Percentiles rank a stretch among this genome's conserved stretches.
These are phyloP conservation scores for Choricystis sp. DNA, from an alignment of 139 green algal species.

Conservation along the genomic window DNA sequence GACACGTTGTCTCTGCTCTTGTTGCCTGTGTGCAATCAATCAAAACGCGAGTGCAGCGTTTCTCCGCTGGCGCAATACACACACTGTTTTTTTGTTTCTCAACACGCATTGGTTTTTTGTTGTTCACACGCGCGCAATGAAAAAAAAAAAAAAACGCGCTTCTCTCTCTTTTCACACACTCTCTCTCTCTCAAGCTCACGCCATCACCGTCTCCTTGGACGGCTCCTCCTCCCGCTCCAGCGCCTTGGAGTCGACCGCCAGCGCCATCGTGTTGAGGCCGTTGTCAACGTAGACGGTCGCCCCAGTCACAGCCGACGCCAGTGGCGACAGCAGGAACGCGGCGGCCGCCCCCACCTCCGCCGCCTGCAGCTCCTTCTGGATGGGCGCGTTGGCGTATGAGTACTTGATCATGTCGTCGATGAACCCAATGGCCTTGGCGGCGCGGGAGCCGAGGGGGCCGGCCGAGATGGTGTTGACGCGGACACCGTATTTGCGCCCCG, in stretches of 20 bases:
- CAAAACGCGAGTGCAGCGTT: too few relatives aligned
- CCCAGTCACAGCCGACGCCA: conserved; percentile 74
- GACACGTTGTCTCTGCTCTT: too few relatives aligned
- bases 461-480: conserved; percentile 71
- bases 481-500: conserved; percentile 79
- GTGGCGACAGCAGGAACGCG: conserved; percentile 84
- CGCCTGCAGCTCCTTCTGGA: conserved; percentile 86
- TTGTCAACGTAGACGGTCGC: conserved; percentile 37
- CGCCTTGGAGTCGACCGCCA: conserved; percentile 66
- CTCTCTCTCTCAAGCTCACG: not conserved
- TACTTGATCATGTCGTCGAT: conserved; percentile 99
- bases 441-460: conserved; percentile 83
- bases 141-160: too few relatives aligned
- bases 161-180: too few relatives aligned
- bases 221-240: conserved; percentile 16
- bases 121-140: too few relatives aligned
- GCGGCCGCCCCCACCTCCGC: conserved; percentile 61
- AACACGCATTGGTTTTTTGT: too few relatives aligned
- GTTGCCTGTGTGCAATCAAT: too few relatives aligned
- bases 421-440: conserved; percentile 97
- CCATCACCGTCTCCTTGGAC: not conserved
- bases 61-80: too few relatives aligned
- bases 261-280: conserved; percentile 84
- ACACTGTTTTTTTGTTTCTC: too few relatives aligned
- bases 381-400: conserved; percentile 77